Evolutionary conservation across 2,329 filamentous ascomycete genomes (phyloP), one percentile per base, ranked within the genome.

Genomic region (Westerdykella ornata): DNA sequence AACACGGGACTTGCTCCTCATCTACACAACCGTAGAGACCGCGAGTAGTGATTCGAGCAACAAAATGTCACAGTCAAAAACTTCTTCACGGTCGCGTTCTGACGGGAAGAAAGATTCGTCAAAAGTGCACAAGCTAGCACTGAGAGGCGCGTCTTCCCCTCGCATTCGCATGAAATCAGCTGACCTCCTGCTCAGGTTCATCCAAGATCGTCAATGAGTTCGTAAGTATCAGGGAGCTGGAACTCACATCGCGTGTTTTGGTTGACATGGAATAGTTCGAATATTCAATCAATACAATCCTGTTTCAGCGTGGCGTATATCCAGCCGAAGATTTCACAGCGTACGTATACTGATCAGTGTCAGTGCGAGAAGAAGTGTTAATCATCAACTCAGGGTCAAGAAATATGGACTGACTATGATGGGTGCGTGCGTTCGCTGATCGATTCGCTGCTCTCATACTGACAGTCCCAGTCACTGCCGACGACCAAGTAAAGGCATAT

Each of bases 391-490:
- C 31, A 77, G 79, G 11, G 89, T 98, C 60, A 98, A 98, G 73
- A 98, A 98, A 72, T 98, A 98, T 83, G 92, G 92, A 57, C 79
- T 98, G 59, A 97, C 95, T 60, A 95, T 96, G 88, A 85, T 95
- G 57, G 79, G 81, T 85, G 67, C 49, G 71, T 60, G 32, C 34
- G 8, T 30, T n/a, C 13, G 12, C 57, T 52, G 22, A 33, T 35
- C 16, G 13, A 18, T 30, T 12, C 3, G 14, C 1, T 7, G 36
- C 18, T 13, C 12, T 3, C 26, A 14, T 37, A 20, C 54, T 60
- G 40, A 61, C 42, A 9, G 20, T 17, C 41, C 44, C 62, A 82
- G 89, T 97, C 38, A 94, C 90, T 22, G 81, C 88, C 49, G 92
- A 98, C 66, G 92, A 97, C 72, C 90, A 98, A 71, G 92, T 98